Base-by-base conservation (phyloP, 2,329 filamentous ascomycete species). In the Corynespora cassiicola region DNA sequence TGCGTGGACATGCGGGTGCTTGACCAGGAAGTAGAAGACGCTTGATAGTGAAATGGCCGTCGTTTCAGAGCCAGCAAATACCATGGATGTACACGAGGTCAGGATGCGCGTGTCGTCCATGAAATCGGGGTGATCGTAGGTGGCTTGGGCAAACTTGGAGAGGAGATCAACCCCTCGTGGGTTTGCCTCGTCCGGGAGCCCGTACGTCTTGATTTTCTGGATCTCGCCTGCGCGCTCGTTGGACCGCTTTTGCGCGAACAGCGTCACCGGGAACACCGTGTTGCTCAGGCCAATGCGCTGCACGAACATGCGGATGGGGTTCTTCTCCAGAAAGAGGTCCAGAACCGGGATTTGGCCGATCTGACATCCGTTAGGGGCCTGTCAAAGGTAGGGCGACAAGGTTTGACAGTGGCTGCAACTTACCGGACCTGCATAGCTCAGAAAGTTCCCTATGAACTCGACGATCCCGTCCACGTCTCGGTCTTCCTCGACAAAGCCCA, bases 401-500 rank as follows among this genome's bases (percentile, higher is more conserved):
- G 8, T 16, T 7, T 5, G 10, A 28, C 24, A n/a, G 16, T n/a
- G 10, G 10, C 36, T 44, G 14, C 9, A 18, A 61, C 77, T 61
- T 70, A 86, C 84, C 0, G 85, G 85, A 2, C 84, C 86, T 7
- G 86, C 84, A 47, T 90, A 90, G 50, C 82, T 78, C 52, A 90
- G 84, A 21, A 89, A 75, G 20, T 75, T 76, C 5, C 73, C 74
- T 2, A 89, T 66, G 54, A 87, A 87, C 0, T 66, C 71, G 4
- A 90, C 78, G 34, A 90, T 90, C 0, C 86, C 86, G 46, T 88
- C 86, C 9, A 91, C 81, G 47, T 91, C 88, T 58, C 84, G 77
- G 33, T 88, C 85, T 58, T 80, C 78, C 64, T 91, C 86, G 2
- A 91, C 70, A 50, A 91, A 91, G 0, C 88, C 88, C 41, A 90